Evolutionary conservation across 2,329 filamentous ascomycete species (phyloP).

Genomic region (Xylaria sp.): DNA sequence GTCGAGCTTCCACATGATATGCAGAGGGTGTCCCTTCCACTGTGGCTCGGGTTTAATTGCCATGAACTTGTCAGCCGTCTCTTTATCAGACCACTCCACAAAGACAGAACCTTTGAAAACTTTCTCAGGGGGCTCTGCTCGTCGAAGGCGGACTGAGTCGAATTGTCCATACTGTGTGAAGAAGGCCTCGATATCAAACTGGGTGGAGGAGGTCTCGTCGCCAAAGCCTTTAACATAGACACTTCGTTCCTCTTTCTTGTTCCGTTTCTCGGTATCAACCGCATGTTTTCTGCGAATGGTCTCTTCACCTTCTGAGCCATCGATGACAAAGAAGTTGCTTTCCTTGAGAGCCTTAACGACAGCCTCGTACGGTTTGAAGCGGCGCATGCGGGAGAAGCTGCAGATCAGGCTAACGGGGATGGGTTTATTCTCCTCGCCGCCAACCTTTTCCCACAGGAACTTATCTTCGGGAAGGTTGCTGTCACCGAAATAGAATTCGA

Average conservation of each 20-base stretch:
- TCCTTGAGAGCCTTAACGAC: constrained; percentile 85
- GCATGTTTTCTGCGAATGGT: constrained; percentile 80
- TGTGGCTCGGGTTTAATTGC: constrained; percentile 81
- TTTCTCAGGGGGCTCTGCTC: constrained; percentile 66
- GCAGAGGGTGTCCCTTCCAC: constrained; percentile 83
- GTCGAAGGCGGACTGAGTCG: constrained; percentile 87
- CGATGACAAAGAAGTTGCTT: constrained; percentile 77
- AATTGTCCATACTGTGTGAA: constrained; percentile 83
- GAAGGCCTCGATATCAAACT: constrained; percentile 94
- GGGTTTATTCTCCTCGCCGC: constrained; percentile 82
- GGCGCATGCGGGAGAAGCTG: constrained; percentile 95
- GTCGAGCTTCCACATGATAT: constrained; percentile 87
- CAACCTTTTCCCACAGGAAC: constrained; percentile 83
- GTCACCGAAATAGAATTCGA: constrained; percentile 64
- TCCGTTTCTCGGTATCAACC: constrained; percentile 68
- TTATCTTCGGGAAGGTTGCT: constrained; percentile 81
- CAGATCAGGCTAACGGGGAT: constrained; percentile 81
- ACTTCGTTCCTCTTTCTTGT: constrained; percentile 76
- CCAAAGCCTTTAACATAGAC: constrained; percentile 97
- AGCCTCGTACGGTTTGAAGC: constrained; percentile 87
- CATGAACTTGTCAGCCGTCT: constrained; percentile 83
- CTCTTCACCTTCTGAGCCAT: constrained; percentile 78
- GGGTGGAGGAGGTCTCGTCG: constrained; percentile 81
- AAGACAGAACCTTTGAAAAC: constrained; percentile 97
- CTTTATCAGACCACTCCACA: constrained; percentile 87